These are phyloP conservation scores for Suhomyces anneliseae DNA, from an alignment of 1,139 yeast genomes.

Conservation along the genomic window DNA sequence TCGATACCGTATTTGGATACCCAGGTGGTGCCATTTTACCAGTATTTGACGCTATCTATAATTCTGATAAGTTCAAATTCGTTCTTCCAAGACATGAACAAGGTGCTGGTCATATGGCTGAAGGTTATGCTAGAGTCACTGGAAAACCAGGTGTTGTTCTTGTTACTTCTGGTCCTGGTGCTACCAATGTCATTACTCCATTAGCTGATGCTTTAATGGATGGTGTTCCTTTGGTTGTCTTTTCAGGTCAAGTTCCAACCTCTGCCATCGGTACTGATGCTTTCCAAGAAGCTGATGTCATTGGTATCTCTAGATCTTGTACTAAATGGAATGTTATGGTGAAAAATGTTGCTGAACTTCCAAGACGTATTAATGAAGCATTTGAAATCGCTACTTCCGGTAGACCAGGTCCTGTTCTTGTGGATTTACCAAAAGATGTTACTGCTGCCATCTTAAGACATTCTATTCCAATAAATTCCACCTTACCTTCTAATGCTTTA, in stretches of 20 bases:
- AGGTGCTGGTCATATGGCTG: slow-evolving; percentile 99
- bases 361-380: slow-evolving; percentile 94
- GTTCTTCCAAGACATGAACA: slow-evolving; percentile 96
- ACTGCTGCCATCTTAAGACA: slow-evolving; percentile 86
- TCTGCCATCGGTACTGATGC: slow-evolving; percentile 96
- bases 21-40: slow-evolving; percentile 99
- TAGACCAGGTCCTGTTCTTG: slow-evolving; percentile 97
- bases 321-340: slow-evolving; percentile 99
- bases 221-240: slow-evolving; percentile 97
- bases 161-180: slow-evolving; percentile 98
- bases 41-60: slow-evolving; percentile 94
- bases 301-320: slow-evolving; percentile 95
- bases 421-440: slow-evolving; percentile 96
- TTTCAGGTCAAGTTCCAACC: slow-evolving; percentile 96
- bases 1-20: slow-evolving; percentile 91
- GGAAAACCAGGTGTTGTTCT: slow-evolving; percentile 99
- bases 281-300: slow-evolving; percentile 97
- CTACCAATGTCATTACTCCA: slow-evolving; percentile 95
- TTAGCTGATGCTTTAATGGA: slow-evolving; percentile 97
- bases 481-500: slow-evolving; percentile 81
- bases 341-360: slow-evolving; percentile 88
- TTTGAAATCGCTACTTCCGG: slow-evolving; percentile 95
- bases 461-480: slow-evolving; percentile 82
- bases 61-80: slow-evolving; percentile 84
- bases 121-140: slow-evolving; percentile 92